phyloP scores from a whole-genome alignment of 208 protist genomes.

The Borovskyia barvae region DNA sequence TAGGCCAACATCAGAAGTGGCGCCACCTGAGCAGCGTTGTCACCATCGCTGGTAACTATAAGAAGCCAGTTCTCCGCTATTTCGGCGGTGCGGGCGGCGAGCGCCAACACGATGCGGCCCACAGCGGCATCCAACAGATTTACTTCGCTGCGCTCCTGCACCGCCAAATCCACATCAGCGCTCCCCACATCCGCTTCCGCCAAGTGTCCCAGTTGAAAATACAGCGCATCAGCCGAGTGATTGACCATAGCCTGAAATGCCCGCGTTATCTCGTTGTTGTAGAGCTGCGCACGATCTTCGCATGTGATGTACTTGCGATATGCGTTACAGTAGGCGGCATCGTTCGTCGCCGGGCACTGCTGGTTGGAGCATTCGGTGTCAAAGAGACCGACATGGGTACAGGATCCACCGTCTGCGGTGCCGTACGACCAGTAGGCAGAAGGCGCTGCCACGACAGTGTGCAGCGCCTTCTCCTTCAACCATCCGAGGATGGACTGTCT shows the following conservation, averaged over 20 bases:
- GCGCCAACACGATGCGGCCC: conserved; percentile 47
- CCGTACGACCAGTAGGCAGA: conserved; percentile 41
- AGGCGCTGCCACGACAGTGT: conserved; percentile 44
- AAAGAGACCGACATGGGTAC: conserved; percentile 41
- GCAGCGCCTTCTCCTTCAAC: conserved; percentile 36
- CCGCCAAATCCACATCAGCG: conserved; percentile 12
- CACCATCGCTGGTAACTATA: conserved; percentile 55
- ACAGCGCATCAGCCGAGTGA: conserved; percentile 47
- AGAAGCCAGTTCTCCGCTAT: conserved; percentile 69
- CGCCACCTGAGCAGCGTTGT: conserved; percentile 21
- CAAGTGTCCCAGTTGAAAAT: conserved; percentile 45
- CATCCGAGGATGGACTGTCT: conserved; percentile 40
- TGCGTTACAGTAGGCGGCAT: conserved; percentile 53
- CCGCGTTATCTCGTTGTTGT: conserved; percentile 39
- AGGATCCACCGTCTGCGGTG: conserved; percentile 8
- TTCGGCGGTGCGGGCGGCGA: conserved; percentile 33
- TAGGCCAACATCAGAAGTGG: conserved; percentile 64
- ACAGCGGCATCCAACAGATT: conserved; percentile 70
- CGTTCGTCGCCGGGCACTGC: conserved; percentile 23
- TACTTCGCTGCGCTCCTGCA: conserved; percentile 44
- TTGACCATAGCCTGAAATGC: conserved; percentile 37
- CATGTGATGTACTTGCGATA: conserved; percentile 52
- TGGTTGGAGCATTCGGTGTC: conserved; percentile 57
- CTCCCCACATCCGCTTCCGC: conserved; percentile 4
- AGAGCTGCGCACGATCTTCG: conserved; percentile 42